Evolutionary conservation across 257 asterid species (phyloP).

Genomic region (Perilla frutescens): DNA sequence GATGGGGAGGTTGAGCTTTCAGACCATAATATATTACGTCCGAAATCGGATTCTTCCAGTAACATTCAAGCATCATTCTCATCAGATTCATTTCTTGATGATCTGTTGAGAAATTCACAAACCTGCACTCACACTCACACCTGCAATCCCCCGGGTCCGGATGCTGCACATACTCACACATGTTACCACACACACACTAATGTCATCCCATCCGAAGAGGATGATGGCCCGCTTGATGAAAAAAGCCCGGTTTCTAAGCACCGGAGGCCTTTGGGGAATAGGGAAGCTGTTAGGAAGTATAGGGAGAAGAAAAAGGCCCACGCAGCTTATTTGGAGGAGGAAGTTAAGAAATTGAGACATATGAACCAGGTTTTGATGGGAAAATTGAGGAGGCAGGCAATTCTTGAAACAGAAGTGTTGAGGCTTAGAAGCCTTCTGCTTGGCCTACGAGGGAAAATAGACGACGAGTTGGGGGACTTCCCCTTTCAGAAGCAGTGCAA

Average conservation of each 20-base stretch:
- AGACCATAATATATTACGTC: conserved; percentile 18
- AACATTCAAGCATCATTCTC: conserved; percentile 45
- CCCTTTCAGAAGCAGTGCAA: conserved; percentile 43
- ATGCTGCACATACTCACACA: conserved; percentile 67
- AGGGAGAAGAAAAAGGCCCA: conserved; percentile 78
- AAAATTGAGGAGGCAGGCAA: conserved; percentile 52
- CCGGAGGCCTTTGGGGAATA: conserved; percentile 50
- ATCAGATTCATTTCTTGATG: conserved; percentile 53
- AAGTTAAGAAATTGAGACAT: conserved; percentile 55
- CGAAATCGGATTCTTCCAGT: conserved; percentile 46
- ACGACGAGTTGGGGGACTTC: conserved; percentile 51
- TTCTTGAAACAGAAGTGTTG: conserved; percentile 54
- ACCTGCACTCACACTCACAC: conserved; percentile 75
- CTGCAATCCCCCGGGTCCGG: conserved; percentile 71
- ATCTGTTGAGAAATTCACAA: conserved; percentile 41
- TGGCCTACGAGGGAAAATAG: conserved; percentile 56
- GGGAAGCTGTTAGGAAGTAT: conserved; percentile 74
- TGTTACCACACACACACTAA: conserved; percentile 72
- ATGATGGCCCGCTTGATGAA: not conserved
- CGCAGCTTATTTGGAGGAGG: conserved; percentile 62
- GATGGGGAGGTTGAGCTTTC: conserved; percentile 51
- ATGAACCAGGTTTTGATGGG: conserved; percentile 54
- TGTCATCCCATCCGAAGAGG: conserved; percentile 42
- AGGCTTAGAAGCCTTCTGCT: conserved; percentile 59
- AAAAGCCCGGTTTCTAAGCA: conserved; percentile 33